Percentiles rank a stretch among this genome's conserved stretches.
Evolutionary conservation across 257 asterid species (phyloP).

Genomic region (Handroanthus guayacan): DNA sequence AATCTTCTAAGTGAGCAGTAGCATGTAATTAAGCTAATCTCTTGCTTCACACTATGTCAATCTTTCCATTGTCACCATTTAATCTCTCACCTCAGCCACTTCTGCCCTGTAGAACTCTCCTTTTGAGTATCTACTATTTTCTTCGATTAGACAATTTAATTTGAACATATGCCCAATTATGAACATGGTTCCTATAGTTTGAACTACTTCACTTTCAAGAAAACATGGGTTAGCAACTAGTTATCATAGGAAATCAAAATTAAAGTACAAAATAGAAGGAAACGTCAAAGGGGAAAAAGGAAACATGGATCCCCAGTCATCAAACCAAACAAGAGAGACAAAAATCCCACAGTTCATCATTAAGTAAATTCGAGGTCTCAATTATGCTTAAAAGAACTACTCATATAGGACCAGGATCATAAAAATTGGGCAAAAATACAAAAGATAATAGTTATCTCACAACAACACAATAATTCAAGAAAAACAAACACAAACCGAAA

Average conservation of each 20-base stretch:
- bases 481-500: background rate
- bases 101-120: background rate
- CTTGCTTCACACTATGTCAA: background rate
- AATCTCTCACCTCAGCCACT: background rate
- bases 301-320: no score
- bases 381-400: background rate
- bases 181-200: background rate
- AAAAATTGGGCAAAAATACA: no score
- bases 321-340: constrained; percentile 9
- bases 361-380: background rate
- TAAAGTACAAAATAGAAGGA: background rate
- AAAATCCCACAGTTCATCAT: background rate
- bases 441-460: no score
- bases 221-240: constrained; percentile 9
- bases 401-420: background rate
- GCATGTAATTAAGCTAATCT: constrained; percentile 11
- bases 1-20: constrained; percentile 4
- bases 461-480: constrained; percentile 7
- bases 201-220: background rate
- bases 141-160: background rate
- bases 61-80: background rate
- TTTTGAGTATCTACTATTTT: background rate
- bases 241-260: background rate
- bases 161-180: background rate
- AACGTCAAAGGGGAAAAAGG: background rate